Evolutionary conservation across 2,329 filamentous ascomycete genomes (phyloP), one percentile per base, ranked within the genome.

Genomic region (Biscogniauxia sp.): DNA sequence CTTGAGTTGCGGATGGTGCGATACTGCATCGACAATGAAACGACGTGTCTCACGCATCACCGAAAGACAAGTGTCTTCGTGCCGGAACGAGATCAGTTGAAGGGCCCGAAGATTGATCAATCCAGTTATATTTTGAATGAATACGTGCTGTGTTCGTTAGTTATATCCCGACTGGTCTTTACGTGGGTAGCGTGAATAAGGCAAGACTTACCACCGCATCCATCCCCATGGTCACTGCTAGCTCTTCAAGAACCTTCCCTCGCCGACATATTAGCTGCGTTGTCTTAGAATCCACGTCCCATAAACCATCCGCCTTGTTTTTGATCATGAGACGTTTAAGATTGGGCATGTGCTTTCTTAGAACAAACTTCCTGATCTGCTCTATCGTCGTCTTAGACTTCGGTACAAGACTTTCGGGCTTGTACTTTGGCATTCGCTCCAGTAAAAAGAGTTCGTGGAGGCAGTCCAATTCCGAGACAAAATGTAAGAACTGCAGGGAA

Each of bases 391-490:
- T 77, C 1, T 74, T 77, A 0, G 82, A 80, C 58, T 78, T 81
- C 5, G 80, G 77, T 1, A 82, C 80, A 56, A 85, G 81, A 61
- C 80, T 80, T 66, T 84, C 82, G 0, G 83, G 80, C 58, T 82
- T 81, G 58, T 81, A 76, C 65, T 83, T 84, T 19, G 69, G 56
- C 5, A 76, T 78, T 28, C 84, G 77, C 71, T 89, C 85, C 26
- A 88, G 72, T 66, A 90, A 71, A 64, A 85, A 84, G 1, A 90
- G 73, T 62, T 88, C 83, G n/a, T 82, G 77, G 1, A 89, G 69
- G 59, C 78, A 77, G 5, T 82, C 72, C 2, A 88, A 77, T 58
- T 84, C 78, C 2, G 79, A 77, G 15, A 86, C 77, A 60, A 82
- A 82, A 1, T 78, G 78, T 56, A 89, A 69, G 59, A 89, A 87